Base-by-base conservation (phyloP, 192 early-diverging fungal species). In the Rhizoclosmatium globosum region DNA sequence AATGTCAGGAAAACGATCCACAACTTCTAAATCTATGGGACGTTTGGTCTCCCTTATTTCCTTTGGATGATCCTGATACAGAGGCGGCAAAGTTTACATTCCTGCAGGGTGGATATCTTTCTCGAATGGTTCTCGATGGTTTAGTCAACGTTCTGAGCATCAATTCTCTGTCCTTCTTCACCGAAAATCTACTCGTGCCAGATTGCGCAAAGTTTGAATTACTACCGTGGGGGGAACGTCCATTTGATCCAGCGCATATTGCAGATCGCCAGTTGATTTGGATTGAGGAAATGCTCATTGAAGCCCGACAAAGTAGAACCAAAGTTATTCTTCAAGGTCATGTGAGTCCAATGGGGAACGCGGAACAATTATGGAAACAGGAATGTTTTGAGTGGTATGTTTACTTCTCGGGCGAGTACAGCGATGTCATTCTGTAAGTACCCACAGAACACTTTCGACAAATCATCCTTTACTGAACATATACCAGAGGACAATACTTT, bases 251-350 rank as follows among this genome's bases (percentile, higher is more conserved):
- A 44, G 21, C 41, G 15, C 73, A 84, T 67, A 57, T 82, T 45
- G 82, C 80, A 13, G 81, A 88, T 68, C 64, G 61, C 2, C 86
- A 89, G 64, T 50, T 86, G 21, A 43, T 64, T 23, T 89, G 88
- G 88, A 58, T 88, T 39, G 70, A 71, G 13, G 60, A 67, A 1
- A 56, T 68, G 4, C 74, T 89, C 11, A 15, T 47, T 17, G 58
- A 39, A 4, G 75, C 82, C 4, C 70, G 84, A 6, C 2, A 4
- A 17, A n/a, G 2, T 13, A 66, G 62, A 42, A 43, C 58, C 41
- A 71, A 64, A 39, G 80, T 82, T 15, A 76, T 89, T 50, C 15
- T 89, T 42, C 74, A 83, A 58, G 85, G 86, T 2, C 88, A 89
- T 71, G 79, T 89, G 19, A 76, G 83, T 13, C 88, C 88, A 3